These are phyloP conservation scores for Suillus sp. DNA, from an alignment of 768 basidiomycete species.

Conservation along the genomic window DNA sequence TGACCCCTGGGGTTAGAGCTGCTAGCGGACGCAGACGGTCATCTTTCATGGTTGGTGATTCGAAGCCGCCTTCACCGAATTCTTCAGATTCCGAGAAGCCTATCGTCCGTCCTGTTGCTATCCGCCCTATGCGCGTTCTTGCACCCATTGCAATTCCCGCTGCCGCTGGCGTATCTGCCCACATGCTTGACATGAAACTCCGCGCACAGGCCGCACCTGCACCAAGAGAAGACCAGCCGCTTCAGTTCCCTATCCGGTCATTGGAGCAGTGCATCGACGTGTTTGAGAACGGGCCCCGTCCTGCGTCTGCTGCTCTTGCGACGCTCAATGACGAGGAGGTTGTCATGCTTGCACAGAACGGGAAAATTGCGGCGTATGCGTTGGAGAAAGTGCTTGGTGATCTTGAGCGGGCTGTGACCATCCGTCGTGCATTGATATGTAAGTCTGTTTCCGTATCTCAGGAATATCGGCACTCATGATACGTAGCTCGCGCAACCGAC, in stretches of 20 bases:
- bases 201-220: conserved; percentile 26
- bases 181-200: conserved; percentile 38
- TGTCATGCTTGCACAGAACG: conserved; percentile 82
- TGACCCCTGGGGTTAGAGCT: conserved; percentile 18
- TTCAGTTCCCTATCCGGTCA: conserved; percentile 43
- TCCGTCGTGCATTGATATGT: conserved; percentile 91
- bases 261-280: conserved; percentile 80
- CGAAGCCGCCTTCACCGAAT: conserved; percentile 8
- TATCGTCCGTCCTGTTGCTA: conserved; percentile 16
- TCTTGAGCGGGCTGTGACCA: conserved; percentile 80
- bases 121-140: conserved; percentile 2
- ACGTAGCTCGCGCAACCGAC: conserved; percentile 74
- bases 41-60: conserved; percentile 29
- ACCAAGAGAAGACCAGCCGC: conserved; percentile 17
- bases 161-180: conserved; percentile 27
- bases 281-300: conserved; percentile 72
- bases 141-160: conserved; percentile 29
- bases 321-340: conserved; percentile 91
- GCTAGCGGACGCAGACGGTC: conserved; percentile 22
- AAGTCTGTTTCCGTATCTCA: conserved; percentile 38
- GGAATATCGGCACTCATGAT: conserved; percentile 12
- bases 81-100: conserved; percentile 22
- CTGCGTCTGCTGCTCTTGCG: conserved; percentile 55
- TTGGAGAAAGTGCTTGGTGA: conserved; percentile 94
- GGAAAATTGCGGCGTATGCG: conserved; percentile 94